A percentile compares a stretch with the other conserved stretches of the same genome.
Conservation (phyloP, 257 asterid genomes). For the Coffea canephora region DNA sequence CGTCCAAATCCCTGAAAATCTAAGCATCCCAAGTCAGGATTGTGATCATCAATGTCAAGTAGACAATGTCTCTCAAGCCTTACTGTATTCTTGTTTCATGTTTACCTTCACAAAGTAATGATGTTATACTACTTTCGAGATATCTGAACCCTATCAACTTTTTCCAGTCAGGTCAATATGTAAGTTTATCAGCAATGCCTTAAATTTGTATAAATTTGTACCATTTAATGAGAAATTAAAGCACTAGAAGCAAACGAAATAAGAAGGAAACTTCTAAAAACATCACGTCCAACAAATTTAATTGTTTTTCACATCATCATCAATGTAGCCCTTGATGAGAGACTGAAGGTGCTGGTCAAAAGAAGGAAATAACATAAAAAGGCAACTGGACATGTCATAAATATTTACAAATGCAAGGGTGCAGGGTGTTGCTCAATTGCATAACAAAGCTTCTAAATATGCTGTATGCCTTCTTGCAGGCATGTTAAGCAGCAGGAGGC, state of each 20-base stretch:
- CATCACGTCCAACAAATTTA: slow-evolving; percentile 2
- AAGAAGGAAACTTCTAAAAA: background rate
- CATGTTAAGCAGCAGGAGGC: slow-evolving; percentile 81
- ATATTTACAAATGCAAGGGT: slow-evolving; percentile 9
- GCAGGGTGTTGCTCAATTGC: slow-evolving; percentile 12
- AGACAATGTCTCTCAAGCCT: background rate
- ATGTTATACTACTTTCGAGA: too few relatives aligned
- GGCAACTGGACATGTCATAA: background rate
- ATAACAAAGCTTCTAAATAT: slow-evolving; percentile 4
- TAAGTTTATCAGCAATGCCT: background rate
- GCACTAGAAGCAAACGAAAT: background rate
- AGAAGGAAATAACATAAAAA: background rate
- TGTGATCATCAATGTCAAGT: background rate
- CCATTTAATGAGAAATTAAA: background rate
- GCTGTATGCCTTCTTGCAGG: slow-evolving; percentile 15
- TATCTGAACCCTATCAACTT: too few relatives aligned
- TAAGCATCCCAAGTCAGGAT: background rate
- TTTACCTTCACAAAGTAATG: background rate
- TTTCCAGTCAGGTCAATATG: background rate
- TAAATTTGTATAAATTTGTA: too few relatives aligned
- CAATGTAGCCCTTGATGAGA: background rate
- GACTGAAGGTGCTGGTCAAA: background rate
- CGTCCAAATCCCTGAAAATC: background rate
- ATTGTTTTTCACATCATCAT: background rate
- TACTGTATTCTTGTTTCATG: background rate